phyloP scores from a whole-genome alignment of 805 yeast species.

The Yamadazyma scolyti region DNA sequence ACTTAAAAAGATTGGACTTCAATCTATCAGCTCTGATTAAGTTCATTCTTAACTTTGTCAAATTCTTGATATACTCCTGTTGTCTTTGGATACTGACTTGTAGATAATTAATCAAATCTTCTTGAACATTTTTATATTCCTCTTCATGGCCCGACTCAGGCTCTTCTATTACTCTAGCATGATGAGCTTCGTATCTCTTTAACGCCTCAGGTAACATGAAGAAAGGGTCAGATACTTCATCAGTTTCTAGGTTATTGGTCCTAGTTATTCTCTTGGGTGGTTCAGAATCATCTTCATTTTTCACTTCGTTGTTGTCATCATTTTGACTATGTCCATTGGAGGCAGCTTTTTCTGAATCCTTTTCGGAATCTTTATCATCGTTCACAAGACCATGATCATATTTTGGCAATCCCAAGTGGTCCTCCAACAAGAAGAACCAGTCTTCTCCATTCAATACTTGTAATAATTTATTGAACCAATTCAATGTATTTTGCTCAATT shows the following conservation, averaged over 20 bases:
- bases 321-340: slow-evolving; percentile 3
- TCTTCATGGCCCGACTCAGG: slow-evolving; percentile 17
- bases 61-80: slow-evolving; percentile 81
- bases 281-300: slow-evolving; percentile 21
- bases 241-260: slow-evolving; percentile 9
- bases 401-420: slow-evolving; percentile 59
- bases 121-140: slow-evolving; percentile 58
- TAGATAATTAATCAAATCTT: slow-evolving; percentile 38
- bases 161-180: slow-evolving; percentile 19
- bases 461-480: slow-evolving; percentile 65
- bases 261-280: slow-evolving; percentile 7
- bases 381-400: slow-evolving; percentile 60
- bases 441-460: slow-evolving; percentile 86
- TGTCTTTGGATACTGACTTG: slow-evolving; percentile 46
- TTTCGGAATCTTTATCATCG: slow-evolving; percentile 6
- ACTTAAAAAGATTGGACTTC: slow-evolving; percentile 63
- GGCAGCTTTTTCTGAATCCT: slow-evolving; percentile 15
- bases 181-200: slow-evolving; percentile 23
- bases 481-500: slow-evolving; percentile 75
- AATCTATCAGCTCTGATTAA: slow-evolving; percentile 75
- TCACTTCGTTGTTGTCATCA: slow-evolving; percentile 5
- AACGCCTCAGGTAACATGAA: slow-evolving; percentile 55
- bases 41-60: slow-evolving; percentile 70
- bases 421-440: slow-evolving; percentile 62
- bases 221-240: slow-evolving; percentile 32